These are phyloP conservation scores for Aspergillus pseudonomiae DNA, from an alignment of 2,329 filamentous ascomycete genomes.

Conservation along the genomic window DNA sequence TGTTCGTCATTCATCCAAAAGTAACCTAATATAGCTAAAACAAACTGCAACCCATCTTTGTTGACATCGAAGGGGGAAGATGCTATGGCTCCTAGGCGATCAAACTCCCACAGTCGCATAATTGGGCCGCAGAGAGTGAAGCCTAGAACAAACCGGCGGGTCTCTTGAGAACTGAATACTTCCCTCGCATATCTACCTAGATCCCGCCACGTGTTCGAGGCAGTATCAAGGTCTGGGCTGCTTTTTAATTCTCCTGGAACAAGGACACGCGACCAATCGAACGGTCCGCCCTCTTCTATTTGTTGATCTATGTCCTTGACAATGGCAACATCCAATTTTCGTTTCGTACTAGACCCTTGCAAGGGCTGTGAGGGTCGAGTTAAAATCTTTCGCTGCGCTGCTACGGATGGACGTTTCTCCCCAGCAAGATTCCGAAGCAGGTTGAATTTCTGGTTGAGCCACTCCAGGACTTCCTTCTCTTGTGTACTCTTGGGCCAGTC, in stretches of 20 bases:
- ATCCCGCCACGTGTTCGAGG: conserved; percentile 12
- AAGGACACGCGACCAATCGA: conserved; percentile 13
- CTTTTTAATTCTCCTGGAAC: conserved; percentile 13
- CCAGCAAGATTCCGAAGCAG: conserved; percentile 11
- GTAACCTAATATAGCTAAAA: conserved; percentile 11
- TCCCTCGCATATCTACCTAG: conserved; percentile 14
- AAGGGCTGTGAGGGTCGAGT: conserved; percentile 27
- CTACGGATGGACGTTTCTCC: not conserved
- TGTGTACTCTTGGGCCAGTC: conserved; percentile 32
- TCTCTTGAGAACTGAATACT: conserved; percentile 11
- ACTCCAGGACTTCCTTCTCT: conserved; percentile 31
- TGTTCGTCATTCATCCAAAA: conserved; percentile 12
- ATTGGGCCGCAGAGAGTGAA: conserved; percentile 13
- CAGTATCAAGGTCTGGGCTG: conserved; percentile 5
- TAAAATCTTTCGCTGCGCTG: conserved; percentile 17
- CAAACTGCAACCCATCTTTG: not conserved
- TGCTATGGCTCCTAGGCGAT: conserved; percentile 9
- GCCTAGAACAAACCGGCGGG: conserved; percentile 8
- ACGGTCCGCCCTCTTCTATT: not conserved
- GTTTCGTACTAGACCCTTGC: conserved; percentile 33
- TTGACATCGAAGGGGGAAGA: conserved; percentile 11
- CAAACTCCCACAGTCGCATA: conserved; percentile 12
- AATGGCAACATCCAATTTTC: conserved; percentile 42
- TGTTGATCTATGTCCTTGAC: conserved; percentile 17
- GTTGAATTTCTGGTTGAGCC: conserved; percentile 23